phyloP scores from a whole-genome alignment of 768 basidiomycete genomes.

The Flagelloscypha sp. region DNA sequence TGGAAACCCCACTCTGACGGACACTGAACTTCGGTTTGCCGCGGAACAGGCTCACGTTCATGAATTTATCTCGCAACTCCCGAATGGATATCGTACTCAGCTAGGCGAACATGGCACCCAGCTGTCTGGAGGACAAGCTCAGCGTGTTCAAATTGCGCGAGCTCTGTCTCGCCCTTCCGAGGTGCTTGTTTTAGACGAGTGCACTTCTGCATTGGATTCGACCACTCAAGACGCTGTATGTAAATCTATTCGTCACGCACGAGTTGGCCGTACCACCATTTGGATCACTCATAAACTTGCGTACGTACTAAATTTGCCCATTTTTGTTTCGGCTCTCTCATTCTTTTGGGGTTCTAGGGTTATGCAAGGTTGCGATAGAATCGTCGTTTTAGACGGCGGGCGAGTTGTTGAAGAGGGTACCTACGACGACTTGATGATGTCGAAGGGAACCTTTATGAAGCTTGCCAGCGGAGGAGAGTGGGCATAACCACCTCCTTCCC shows the following conservation, averaged over 20 bases:
- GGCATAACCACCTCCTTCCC: too few relatives aligned
- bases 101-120: slow-evolving; percentile 69
- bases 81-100: slow-evolving; percentile 79
- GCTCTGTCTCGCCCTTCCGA: slow-evolving; percentile 54
- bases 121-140: slow-evolving; percentile 87
- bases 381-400: slow-evolving; percentile 54
- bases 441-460: slow-evolving; percentile 44
- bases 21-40: slow-evolving; percentile 35
- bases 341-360: too few relatives aligned
- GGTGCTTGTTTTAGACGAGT: slow-evolving; percentile 65
- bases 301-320: too few relatives aligned
- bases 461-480: slow-evolving; percentile 57
- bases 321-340: too few relatives aligned
- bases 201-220: slow-evolving; percentile 60
- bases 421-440: slow-evolving; percentile 42
- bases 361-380: slow-evolving; percentile 66
- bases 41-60: slow-evolving; percentile 66
- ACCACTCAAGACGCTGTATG: slow-evolving; percentile 58
- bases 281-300: slow-evolving; percentile 68
- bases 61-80: slow-evolving; percentile 78
- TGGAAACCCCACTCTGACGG: slow-evolving; percentile 42
- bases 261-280: slow-evolving; percentile 54
- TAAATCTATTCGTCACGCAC: slow-evolving; percentile 48
- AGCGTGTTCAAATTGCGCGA: slow-evolving; percentile 83
- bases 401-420: slow-evolving; percentile 49